Conservation (phyloP, 768 basidiomycete species). For the button mushroom (Agaricus bisporus) region DNA sequence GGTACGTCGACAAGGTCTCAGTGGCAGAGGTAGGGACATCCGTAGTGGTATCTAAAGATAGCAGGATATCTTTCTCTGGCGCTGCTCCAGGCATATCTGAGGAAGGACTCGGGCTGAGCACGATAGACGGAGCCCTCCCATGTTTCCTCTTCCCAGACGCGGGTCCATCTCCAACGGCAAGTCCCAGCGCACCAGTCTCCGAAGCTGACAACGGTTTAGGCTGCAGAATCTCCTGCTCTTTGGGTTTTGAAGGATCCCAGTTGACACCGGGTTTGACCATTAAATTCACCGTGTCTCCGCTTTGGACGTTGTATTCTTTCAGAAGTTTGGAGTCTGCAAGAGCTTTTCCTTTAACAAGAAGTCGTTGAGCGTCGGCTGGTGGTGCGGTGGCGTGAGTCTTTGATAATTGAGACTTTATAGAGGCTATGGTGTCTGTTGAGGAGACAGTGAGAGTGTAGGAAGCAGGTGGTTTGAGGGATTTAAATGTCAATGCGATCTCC, state of each 20-base stretch:
- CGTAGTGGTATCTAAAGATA: constrained; percentile 52
- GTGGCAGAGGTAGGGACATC: constrained; percentile 33
- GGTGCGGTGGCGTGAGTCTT: constrained; percentile 62
- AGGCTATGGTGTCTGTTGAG: constrained; percentile 75
- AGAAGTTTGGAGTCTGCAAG: constrained; percentile 84
- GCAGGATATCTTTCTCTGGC: constrained; percentile 56
- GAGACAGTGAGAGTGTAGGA: constrained; percentile 68
- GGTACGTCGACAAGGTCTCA: constrained; percentile 51
- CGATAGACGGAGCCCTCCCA: constrained; percentile 69
- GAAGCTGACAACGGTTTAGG: constrained; percentile 11
- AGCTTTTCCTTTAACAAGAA: constrained; percentile 92
- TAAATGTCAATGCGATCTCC: constrained; percentile 72
- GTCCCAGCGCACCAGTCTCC: constrained; percentile 12
- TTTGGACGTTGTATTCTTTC: constrained; percentile 82
- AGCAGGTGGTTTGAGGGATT: constrained; percentile 84
- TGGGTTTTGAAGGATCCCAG: constrained; percentile 48
- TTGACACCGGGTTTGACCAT: constrained; percentile 76
- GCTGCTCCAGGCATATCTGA: constrained; percentile 23
- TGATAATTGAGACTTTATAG: constrained; percentile 72
- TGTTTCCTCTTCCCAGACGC: constrained; percentile 33
- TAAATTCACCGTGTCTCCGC: constrained; percentile 79
- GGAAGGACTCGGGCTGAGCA: constrained; percentile 73
- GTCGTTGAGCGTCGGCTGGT: constrained; percentile 72
- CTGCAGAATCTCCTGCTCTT: constrained; percentile 16
- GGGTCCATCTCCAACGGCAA: constrained; percentile 19